phyloP scores from a whole-genome alignment of 2,329 filamentous ascomycete species.

The Tolypocladium ophioglossoides region DNA sequence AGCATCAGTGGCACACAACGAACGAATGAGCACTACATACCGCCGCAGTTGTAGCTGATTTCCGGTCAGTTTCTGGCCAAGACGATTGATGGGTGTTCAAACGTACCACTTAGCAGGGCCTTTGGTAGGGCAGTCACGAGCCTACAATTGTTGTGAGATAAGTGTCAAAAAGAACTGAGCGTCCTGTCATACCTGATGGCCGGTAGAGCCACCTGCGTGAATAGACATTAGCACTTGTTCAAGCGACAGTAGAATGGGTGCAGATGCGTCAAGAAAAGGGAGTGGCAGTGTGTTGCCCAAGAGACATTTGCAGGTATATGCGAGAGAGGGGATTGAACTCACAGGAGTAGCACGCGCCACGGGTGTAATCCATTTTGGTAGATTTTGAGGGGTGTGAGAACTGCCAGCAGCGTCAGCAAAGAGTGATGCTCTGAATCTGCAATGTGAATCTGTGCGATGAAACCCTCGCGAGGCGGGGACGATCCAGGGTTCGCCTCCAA shows the following conservation, averaged over 20 bases:
- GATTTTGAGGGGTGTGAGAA: neutral
- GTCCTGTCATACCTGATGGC: constrained; percentile 56
- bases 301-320: neutral
- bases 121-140: constrained; percentile 78
- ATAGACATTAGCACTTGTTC: neutral
- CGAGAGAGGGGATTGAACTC: constrained; percentile 16
- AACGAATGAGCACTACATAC: constrained; percentile 33
- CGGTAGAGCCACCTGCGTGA: constrained; percentile 56
- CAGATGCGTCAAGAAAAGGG: neutral
- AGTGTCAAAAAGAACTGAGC: neutral
- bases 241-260: neutral
- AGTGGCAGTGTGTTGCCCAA: neutral
- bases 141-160: constrained; percentile 34
- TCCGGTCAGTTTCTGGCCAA: constrained; percentile 8
- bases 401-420: neutral
- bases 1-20: constrained; percentile 6
- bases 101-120: constrained; percentile 72
- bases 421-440: neutral
- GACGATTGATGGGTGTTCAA: neutral
- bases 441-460: constrained; percentile 2
- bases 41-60: constrained; percentile 70
- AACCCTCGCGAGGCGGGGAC: neutral
- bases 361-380: constrained; percentile 30
- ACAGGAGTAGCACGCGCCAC: constrained; percentile 43
- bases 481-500: neutral